Evolutionary conservation across 345 rosid genomes (phyloP).

Genomic region (Gossypium arboreum): DNA sequence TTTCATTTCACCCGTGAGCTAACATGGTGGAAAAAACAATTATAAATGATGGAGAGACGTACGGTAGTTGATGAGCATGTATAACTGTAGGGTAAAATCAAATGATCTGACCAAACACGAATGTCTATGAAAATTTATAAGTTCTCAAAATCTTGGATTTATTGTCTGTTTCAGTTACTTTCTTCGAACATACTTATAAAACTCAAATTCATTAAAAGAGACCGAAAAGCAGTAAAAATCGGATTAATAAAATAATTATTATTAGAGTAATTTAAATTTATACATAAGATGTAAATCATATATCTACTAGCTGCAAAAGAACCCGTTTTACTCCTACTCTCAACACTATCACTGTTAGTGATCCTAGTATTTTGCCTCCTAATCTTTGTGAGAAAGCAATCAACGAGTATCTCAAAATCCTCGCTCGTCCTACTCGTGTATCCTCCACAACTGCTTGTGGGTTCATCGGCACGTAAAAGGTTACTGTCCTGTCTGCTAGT

Average conservation of each 20-base stretch:
- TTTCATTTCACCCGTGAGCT: neutral
- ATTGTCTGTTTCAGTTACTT: neutral
- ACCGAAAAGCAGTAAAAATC: neutral
- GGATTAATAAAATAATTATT: neutral
- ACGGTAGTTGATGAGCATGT: too few species aligned
- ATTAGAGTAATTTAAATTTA: neutral
- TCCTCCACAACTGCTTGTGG: neutral
- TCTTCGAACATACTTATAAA: neutral
- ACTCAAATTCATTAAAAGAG: neutral
- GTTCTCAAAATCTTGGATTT: too few species aligned
- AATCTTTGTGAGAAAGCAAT: neutral
- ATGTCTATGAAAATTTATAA: too few species aligned
- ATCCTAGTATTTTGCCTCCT: constrained; percentile 1
- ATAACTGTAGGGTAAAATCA: too few species aligned
- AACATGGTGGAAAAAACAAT: too few species aligned
- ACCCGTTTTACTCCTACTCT: neutral
- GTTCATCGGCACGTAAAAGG: neutral
- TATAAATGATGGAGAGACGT: too few species aligned
- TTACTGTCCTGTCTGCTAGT: neutral
- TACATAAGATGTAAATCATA: neutral
- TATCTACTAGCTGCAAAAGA: neutral
- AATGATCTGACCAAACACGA: too few species aligned
- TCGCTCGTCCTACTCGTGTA: neutral
- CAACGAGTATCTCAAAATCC: constrained; percentile 3
- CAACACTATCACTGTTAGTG: neutral